Evolutionary conservation across 345 rosid genomes (phyloP).

Genomic region (Boechera divaricarpa): DNA sequence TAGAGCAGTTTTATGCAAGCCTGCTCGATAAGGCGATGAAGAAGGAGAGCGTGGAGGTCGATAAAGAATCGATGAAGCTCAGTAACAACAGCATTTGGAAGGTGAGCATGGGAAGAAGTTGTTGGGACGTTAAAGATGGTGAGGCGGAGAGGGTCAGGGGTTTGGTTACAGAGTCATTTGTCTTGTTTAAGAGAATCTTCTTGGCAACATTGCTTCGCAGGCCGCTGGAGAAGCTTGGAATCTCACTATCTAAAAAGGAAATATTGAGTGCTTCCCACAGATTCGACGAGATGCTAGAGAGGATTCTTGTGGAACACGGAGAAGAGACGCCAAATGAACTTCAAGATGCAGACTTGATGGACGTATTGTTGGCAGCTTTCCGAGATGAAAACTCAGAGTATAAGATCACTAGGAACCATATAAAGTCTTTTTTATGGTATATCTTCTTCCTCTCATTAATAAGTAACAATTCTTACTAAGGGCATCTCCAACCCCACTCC

Average conservation of each 20-base stretch:
- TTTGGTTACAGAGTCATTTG: not conserved
- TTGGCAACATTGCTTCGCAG: not conserved
- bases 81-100: slow-evolving; percentile 24
- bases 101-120: slow-evolving; percentile 16
- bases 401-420: slow-evolving; percentile 60
- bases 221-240: not conserved
- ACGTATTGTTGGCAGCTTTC: slow-evolving; percentile 56
- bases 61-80: not conserved
- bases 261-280: not conserved
- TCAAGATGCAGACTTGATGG: slow-evolving; percentile 50
- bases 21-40: slow-evolving; percentile 10
- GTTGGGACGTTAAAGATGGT: not conserved
- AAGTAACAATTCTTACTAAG: not conserved
- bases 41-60: slow-evolving; percentile 25
- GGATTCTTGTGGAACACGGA: slow-evolving; percentile 3
- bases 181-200: not conserved
- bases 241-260: not conserved
- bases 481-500: too few relatives aligned
- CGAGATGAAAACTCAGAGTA: slow-evolving; percentile 63
- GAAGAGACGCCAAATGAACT: slow-evolving; percentile 43
- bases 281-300: slow-evolving; percentile 2
- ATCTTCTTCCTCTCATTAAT: not conserved
- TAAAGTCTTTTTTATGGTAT: slow-evolving; percentile 73
- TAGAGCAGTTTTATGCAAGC: not conserved
- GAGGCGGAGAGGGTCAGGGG: slow-evolving; percentile 18